phyloP scores from a whole-genome alignment of 352 stramenopile species.

The Halophytophthora batemanensis region DNA sequence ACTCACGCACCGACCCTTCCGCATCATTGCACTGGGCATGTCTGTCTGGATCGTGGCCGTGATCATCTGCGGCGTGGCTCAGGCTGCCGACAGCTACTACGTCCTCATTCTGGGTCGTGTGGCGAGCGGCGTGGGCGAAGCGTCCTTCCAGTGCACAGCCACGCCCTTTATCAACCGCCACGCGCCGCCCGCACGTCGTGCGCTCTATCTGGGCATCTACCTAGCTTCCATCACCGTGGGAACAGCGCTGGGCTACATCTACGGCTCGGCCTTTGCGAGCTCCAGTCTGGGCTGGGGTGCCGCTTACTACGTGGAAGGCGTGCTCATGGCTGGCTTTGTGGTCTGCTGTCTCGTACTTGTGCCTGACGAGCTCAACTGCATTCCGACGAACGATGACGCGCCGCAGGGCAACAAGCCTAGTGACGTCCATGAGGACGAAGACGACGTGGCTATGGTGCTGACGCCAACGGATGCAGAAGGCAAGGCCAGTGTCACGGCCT shows the following conservation, averaged over 20 bases:
- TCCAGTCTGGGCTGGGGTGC: constrained; percentile 66
- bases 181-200: constrained; percentile 58
- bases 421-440: constrained; percentile 18
- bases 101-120: constrained; percentile 87
- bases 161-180: constrained; percentile 92
- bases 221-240: constrained; percentile 91
- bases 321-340: constrained; percentile 80
- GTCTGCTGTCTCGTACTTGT: constrained; percentile 61
- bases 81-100: constrained; percentile 80
- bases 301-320: constrained; percentile 86
- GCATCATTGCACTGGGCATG: constrained; percentile 88
- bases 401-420: constrained; percentile 12
- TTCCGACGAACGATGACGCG: constrained; percentile 29
- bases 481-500: constrained; percentile 22
- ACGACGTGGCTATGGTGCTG: constrained; percentile 13
- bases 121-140: constrained; percentile 88
- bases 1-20: constrained; percentile 87
- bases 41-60: constrained; percentile 89
- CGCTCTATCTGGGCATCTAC: constrained; percentile 91
- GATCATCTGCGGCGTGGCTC: constrained; percentile 80
- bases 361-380: constrained; percentile 50
- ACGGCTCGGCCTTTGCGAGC: constrained; percentile 67
- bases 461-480: constrained; percentile 18
- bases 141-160: constrained; percentile 91
- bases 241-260: constrained; percentile 90